Evolutionary conservation across 345 rosid species (phyloP), one percentile per base, ranked within the genome.

Genomic region (Rhizophora mangle): DNA sequence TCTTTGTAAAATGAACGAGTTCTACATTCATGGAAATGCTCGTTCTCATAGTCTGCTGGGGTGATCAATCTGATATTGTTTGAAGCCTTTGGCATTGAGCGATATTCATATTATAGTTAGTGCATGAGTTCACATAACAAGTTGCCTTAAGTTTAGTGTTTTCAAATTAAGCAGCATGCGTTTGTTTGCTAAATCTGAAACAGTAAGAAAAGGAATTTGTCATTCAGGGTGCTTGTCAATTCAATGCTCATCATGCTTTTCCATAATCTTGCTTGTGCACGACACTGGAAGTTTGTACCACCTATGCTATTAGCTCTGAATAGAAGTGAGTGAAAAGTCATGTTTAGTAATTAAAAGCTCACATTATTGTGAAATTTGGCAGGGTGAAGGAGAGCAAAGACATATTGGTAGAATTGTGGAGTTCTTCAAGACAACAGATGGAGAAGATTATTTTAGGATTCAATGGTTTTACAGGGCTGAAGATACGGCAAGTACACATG

Each of bases 381-480:
- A 91, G 97, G 97, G 94, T 69, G 94, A 82, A 61, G 88, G 78
- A 77, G 79, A 71, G 64, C 72, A 86, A 70, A 74, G 68, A 30
- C 88, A 85, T 70, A 73, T 93, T 63, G 98, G 98, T 62, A 86
- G 79, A 78, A 82, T 93, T 67, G 52, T 89, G 76, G 98, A 93
- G 66, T 85, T 93, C 77, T 91, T 93, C 82, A 86, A 66, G 80
- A 82, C 98, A 57, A 87, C 85, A 47, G 86, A 85, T 56, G 85
- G 79, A 68, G 91, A 82, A 76, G 81, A 87, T 47, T 91, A 86
- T 80, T 86, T 89, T 73, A 85, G 97, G 83, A 97, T 89, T 79
- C 95, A 87, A 73, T 94, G 97, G 98, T 94, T 91, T 83, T 94
- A 91, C 71, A 88, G 85, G 78, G 95, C 94, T 75, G 90, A 87